Conservation (phyloP, 768 basidiomycete species). For the Lanmaoa rubissima region DNA sequence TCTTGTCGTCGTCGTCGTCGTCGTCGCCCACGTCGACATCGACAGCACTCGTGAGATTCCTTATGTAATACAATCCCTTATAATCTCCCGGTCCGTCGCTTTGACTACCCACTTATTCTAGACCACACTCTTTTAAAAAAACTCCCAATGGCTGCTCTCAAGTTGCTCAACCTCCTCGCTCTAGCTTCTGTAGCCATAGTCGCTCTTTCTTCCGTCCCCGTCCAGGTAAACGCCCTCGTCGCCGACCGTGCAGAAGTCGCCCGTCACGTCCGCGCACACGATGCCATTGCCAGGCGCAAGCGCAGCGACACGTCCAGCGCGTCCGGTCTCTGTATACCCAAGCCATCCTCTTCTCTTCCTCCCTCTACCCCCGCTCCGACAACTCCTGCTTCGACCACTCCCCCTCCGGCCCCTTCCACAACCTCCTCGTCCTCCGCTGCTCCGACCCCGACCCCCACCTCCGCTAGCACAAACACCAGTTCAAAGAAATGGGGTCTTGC, state of each 20-base stretch:
- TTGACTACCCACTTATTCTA: background rate
- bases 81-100: background rate
- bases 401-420: constrained; percentile 10
- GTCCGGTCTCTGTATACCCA: constrained; percentile 57
- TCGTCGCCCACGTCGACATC: background rate
- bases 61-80: constrained; percentile 21
- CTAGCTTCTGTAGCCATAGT: constrained; percentile 58
- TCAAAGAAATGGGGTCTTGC: constrained; percentile 58
- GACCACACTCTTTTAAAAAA: constrained; percentile 9
- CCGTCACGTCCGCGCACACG: constrained; percentile 48
- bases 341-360: constrained; percentile 33
- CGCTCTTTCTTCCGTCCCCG: constrained; percentile 45
- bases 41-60: constrained; percentile 18
- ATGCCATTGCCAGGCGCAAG: constrained; percentile 50
- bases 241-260: constrained; percentile 38
- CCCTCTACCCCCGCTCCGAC: constrained; percentile 12
- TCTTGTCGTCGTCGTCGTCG: background rate
- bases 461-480: background rate
- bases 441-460: constrained; percentile 17
- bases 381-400: background rate
- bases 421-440: constrained; percentile 20
- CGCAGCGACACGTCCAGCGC: constrained; percentile 32
- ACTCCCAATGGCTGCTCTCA: constrained; percentile 44
- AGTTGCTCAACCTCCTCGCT: constrained; percentile 57
- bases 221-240: constrained; percentile 53